These are phyloP conservation scores for Pythium sp. DNA, from an alignment of 352 stramenopile genomes.

Conservation along the genomic window DNA sequence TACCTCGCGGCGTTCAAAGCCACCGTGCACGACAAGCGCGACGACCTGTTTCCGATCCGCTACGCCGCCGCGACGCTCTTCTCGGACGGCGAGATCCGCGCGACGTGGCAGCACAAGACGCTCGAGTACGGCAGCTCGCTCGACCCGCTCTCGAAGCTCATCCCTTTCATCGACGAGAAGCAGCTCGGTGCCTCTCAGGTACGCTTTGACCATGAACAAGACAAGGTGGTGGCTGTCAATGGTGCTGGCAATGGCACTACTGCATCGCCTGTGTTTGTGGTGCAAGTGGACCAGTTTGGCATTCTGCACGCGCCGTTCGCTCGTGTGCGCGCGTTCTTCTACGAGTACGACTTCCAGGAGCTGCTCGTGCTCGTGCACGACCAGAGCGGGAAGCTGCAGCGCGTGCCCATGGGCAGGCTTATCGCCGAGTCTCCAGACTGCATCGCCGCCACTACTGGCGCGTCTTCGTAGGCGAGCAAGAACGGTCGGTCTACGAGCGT, in stretches of 20 bases:
- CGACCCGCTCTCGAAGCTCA: conserved; percentile 59
- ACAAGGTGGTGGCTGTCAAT: conserved; percentile 1
- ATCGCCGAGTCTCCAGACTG: conserved; percentile 53
- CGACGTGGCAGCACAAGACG: conserved; percentile 58
- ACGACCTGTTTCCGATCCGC: conserved; percentile 73
- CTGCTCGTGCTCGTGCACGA: conserved; percentile 45
- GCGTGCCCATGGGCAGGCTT: conserved; percentile 34
- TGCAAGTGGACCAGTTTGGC: conserved; percentile 88
- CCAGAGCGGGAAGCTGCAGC: conserved; percentile 24
- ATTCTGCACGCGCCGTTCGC: conserved; percentile 85
- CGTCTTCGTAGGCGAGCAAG: conserved; percentile 10
- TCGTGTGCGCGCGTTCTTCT: conserved; percentile 78
- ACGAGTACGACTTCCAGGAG: conserved; percentile 63
- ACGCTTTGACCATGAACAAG: not conserved
- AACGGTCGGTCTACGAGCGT: too few species aligned
- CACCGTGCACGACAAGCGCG: conserved; percentile 36
- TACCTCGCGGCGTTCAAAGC: conserved; percentile 39
- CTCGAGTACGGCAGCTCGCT: conserved; percentile 65
- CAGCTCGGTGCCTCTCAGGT: conserved; percentile 2
- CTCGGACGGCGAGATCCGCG: conserved; percentile 51
- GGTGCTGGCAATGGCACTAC: not conserved
- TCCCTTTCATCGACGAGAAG: conserved; percentile 51
- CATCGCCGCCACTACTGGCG: conserved; percentile 35
- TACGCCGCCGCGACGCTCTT: conserved; percentile 81
- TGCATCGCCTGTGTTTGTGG: conserved; percentile 40